Evolutionary conservation across 2,329 filamentous ascomycete genomes (phyloP).

Genomic region (Aspergillus niger): DNA sequence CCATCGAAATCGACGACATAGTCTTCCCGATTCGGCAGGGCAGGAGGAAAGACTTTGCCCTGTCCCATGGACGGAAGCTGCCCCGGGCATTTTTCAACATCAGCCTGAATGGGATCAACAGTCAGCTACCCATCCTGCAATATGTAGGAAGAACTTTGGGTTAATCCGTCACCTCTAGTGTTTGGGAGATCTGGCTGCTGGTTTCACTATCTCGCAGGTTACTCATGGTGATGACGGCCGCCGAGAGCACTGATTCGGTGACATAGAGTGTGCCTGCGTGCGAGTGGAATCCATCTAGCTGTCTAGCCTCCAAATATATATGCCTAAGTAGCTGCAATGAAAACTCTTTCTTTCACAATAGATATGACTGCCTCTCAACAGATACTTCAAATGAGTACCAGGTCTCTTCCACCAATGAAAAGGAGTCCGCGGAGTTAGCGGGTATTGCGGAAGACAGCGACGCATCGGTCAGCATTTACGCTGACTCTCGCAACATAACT

Average conservation of each 20-base stretch:
- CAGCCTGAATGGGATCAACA: neutral
- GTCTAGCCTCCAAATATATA: too few relatives aligned
- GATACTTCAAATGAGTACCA: too few relatives aligned
- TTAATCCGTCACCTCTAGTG: neutral
- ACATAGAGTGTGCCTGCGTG: too few relatives aligned
- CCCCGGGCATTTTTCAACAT: neutral
- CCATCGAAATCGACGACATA: slow-evolving; percentile 58
- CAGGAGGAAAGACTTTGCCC: slow-evolving; percentile 52
- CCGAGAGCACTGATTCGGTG: too few relatives aligned
- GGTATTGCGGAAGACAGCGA: neutral
- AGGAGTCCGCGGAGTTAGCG: neutral
- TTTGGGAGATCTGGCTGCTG: neutral
- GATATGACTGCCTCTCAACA: too few relatives aligned
- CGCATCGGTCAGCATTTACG: too few relatives aligned
- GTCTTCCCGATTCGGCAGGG: slow-evolving; percentile 49
- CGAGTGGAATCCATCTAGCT: too few relatives aligned
- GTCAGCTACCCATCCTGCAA: neutral
- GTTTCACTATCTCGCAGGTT: neutral
- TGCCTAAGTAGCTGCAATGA: too few relatives aligned
- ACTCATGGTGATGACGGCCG: neutral
- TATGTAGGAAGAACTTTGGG: neutral
- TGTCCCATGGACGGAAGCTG: slow-evolving; percentile 11
- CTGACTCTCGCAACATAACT: too few relatives aligned
- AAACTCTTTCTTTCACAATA: too few relatives aligned
- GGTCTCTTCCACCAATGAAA: too few relatives aligned